Base-by-base conservation (phyloP, 805 yeast genomes). In the Suhomyces sp. region DNA sequence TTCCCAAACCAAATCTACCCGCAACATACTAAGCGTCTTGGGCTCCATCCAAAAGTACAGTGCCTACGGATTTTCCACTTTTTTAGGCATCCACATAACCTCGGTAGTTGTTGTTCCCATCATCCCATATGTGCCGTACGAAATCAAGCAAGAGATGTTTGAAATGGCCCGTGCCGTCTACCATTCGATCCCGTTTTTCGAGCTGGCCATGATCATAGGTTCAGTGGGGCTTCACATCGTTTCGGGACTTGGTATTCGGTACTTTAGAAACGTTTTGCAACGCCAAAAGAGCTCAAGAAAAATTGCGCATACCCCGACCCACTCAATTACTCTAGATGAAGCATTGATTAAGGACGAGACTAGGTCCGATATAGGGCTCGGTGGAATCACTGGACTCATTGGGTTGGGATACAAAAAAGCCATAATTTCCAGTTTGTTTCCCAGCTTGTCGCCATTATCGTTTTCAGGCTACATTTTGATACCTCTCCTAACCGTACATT, bases 81-180 rank as follows among this genome's bases (percentile, higher is more conserved):
- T 87, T 61, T 65, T 83, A 1, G 76, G 81, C 0, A 65, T 87
- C 8, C 94, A 87, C 63, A 59, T 81, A 0, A 53, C 81, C 1
- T 73, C 85, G 0, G 86, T 83, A 4, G 69, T 81, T 0, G 56
- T 80, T 1, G 73, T 79, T 0, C 93, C 94, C 0, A 61, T 78
- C 3, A 44, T 71, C 13, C 58, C 58, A 5, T 62, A 64, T 4
- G 59, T 81, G 3, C 77, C 81, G 6, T 51, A 67, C 0, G 73
- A 64, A 0, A 50, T 74, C 2, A 79, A 81, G 2, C 79, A 84
- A 48, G 85, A 84, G 48, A 57, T 82, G 29, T 71, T 87, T 47
- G 79, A 84, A 55, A 71, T 84, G 68, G 82, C 83, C 0, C 72
- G 93, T 37, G 78, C 82, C 15, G 58, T 87, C 0, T 87, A 87